These are phyloP conservation scores for Lobosporangium transversale DNA, from an alignment of 192 early-diverging fungal species.

Conservation along the genomic window DNA sequence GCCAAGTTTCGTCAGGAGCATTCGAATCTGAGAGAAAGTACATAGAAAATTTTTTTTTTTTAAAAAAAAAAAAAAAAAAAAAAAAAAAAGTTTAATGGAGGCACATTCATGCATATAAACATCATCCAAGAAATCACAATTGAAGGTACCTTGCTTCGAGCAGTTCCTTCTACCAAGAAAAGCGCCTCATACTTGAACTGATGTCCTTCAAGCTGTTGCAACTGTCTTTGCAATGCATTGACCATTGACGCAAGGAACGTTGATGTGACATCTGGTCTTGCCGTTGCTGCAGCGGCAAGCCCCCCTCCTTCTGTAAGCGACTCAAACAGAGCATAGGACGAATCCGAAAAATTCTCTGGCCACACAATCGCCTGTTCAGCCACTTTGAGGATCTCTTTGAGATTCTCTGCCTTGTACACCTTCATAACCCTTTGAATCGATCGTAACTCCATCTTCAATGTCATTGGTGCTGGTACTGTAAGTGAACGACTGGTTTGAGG, in stretches of 20 bases:
- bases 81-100: too few relatives aligned
- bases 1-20: constrained; percentile 45
- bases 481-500: constrained; percentile 14
- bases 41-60: too few relatives aligned
- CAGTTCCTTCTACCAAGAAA: constrained; percentile 37
- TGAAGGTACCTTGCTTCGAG: constrained; percentile 24
- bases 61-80: too few relatives aligned
- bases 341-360: constrained; percentile 40
- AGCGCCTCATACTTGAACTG: constrained; percentile 38
- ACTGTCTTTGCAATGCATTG: constrained; percentile 16
- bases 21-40: constrained; percentile 43
- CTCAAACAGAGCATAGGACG: constrained; percentile 30
- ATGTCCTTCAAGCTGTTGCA: constrained; percentile 36
- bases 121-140: background rate
- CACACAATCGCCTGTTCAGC: constrained; percentile 43
- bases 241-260: constrained; percentile 29
- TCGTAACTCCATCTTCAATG: constrained; percentile 28
- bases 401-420: constrained; percentile 29
- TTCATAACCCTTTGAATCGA: constrained; percentile 44
- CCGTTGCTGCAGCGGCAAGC: background rate
- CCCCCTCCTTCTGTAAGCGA: constrained; percentile 16
- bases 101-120: too few relatives aligned
- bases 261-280: constrained; percentile 28
- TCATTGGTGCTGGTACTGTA: constrained; percentile 21
- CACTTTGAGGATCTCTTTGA: constrained; percentile 44